phyloP scores from a whole-genome alignment of 2,329 filamentous ascomycete genomes.

The Alternaria viburni region DNA sequence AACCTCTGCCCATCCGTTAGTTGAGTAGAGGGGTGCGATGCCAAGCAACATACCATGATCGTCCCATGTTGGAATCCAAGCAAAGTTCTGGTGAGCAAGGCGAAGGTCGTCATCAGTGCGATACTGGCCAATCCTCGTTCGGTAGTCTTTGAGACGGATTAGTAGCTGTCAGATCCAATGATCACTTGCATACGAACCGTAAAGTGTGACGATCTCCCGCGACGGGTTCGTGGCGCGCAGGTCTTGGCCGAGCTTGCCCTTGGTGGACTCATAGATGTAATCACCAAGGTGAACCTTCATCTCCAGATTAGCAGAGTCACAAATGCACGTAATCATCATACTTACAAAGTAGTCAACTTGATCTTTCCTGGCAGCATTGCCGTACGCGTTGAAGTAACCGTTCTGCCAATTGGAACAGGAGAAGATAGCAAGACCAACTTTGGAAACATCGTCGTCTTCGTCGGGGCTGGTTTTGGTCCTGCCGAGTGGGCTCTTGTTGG shows the following conservation, averaged over 20 bases:
- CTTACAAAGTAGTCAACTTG: slow-evolving; percentile 63
- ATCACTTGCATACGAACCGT: slow-evolving; percentile 22
- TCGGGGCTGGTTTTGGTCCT: slow-evolving; percentile 73
- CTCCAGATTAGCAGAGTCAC: slow-evolving; percentile 13
- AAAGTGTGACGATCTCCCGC: slow-evolving; percentile 50
- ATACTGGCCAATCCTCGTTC: slow-evolving; percentile 49
- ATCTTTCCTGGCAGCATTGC: slow-evolving; percentile 48
- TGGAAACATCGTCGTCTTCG: slow-evolving; percentile 61
- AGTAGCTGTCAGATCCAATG: background rate
- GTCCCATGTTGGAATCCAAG: slow-evolving; percentile 58
- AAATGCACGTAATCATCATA: background rate
- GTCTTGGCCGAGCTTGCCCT: slow-evolving; percentile 34
- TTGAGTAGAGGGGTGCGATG: background rate
- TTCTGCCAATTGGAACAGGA: slow-evolving; percentile 66
- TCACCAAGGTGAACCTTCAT: slow-evolving; percentile 51
- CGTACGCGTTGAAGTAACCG: slow-evolving; percentile 59
- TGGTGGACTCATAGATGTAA: slow-evolving; percentile 52
- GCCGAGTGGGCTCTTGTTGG: slow-evolving; percentile 67
- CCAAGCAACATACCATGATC: slow-evolving; percentile 7
- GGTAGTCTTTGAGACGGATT: slow-evolving; percentile 42
- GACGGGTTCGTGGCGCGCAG: slow-evolving; percentile 36
- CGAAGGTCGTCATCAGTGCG: slow-evolving; percentile 51
- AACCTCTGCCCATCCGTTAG: slow-evolving; percentile 41
- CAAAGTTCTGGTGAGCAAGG: slow-evolving; percentile 49
- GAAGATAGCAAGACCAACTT: slow-evolving; percentile 70